Conservation (phyloP, 805 yeast species). For the Brettanomyces custersianus region DNA sequence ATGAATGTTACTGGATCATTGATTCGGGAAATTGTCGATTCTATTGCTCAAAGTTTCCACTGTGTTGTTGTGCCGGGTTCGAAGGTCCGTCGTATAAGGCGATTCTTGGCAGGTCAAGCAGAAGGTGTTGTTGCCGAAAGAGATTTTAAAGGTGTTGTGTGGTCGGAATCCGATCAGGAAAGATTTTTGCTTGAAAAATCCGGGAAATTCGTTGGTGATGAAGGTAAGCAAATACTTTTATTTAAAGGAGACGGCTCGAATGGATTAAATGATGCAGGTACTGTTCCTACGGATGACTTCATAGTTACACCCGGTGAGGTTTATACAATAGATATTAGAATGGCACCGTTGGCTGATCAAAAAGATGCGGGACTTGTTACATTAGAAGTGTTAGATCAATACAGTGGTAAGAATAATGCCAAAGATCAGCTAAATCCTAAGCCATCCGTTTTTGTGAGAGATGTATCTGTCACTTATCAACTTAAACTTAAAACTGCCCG, state of each 20-base stretch:
- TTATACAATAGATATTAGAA: slow-evolving; percentile 71
- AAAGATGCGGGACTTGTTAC: slow-evolving; percentile 63
- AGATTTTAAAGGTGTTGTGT: slow-evolving; percentile 85
- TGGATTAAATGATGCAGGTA: slow-evolving; percentile 33
- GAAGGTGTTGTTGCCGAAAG: slow-evolving; percentile 87
- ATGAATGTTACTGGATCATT: slow-evolving; percentile 53
- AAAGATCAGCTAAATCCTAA: slow-evolving; percentile 43
- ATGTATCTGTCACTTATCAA: slow-evolving; percentile 72
- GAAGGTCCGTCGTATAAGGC: slow-evolving; percentile 80
- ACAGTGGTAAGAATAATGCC: slow-evolving; percentile 52
- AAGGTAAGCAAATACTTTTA: slow-evolving; percentile 29
- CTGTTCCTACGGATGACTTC: slow-evolving; percentile 67
- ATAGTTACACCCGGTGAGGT: slow-evolving; percentile 74
- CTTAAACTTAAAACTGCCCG: slow-evolving; percentile 71
- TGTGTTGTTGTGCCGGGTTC: slow-evolving; percentile 90
- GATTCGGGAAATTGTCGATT: slow-evolving; percentile 71
- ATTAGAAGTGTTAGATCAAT: slow-evolving; percentile 55
- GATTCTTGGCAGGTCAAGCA: slow-evolving; percentile 93
- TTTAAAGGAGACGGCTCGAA: slow-evolving; percentile 30
- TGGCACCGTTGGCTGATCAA: slow-evolving; percentile 49
- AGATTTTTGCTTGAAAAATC: slow-evolving; percentile 39
- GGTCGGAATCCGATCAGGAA: slow-evolving; percentile 82
- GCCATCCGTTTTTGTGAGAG: slow-evolving; percentile 75
- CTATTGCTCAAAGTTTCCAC: slow-evolving; percentile 75
- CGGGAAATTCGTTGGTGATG: slow-evolving; percentile 20